Evolutionary conservation across 2,329 filamentous ascomycete genomes (phyloP).

Genomic region (Aspergillus sp.): DNA sequence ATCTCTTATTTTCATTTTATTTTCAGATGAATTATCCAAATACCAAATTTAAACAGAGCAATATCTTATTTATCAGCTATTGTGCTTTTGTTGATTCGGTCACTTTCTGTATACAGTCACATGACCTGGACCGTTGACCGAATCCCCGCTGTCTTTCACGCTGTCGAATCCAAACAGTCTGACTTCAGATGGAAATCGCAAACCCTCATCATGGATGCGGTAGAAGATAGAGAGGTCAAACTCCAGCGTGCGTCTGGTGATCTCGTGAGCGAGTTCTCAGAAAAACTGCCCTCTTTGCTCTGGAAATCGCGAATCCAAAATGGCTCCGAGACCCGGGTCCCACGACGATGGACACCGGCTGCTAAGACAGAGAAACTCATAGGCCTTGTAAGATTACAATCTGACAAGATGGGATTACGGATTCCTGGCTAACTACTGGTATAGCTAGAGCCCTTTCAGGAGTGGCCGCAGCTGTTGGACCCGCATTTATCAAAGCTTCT

Average conservation of each 20-base stretch:
- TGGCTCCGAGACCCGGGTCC: conserved; percentile 19
- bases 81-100: no score
- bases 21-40: no score
- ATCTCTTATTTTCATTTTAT: no score
- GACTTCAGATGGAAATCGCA: no score
- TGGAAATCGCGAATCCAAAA: conserved; percentile 29
- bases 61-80: no score
- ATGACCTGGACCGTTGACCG: no score
- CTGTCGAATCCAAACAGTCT: no score
- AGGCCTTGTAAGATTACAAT: conserved; percentile 29
- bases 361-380: conserved; percentile 36
- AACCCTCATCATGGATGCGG: conserved; percentile 36
- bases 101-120: no score
- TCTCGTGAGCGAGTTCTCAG: conserved; percentile 37
- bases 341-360: conserved; percentile 34
- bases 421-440: conserved; percentile 10
- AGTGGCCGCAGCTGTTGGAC: conserved; percentile 90
- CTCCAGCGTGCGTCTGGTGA: conserved; percentile 43
- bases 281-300: conserved; percentile 38
- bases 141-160: no score
- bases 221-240: conserved; percentile 41
- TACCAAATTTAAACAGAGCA: no score
- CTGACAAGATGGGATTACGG: conserved; percentile 6
- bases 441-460: conserved; percentile 82
- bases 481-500: conserved; percentile 73